phyloP scores from a whole-genome alignment of 495 filamentous ascomycete species.

The Talaromyces adpressus region DNA sequence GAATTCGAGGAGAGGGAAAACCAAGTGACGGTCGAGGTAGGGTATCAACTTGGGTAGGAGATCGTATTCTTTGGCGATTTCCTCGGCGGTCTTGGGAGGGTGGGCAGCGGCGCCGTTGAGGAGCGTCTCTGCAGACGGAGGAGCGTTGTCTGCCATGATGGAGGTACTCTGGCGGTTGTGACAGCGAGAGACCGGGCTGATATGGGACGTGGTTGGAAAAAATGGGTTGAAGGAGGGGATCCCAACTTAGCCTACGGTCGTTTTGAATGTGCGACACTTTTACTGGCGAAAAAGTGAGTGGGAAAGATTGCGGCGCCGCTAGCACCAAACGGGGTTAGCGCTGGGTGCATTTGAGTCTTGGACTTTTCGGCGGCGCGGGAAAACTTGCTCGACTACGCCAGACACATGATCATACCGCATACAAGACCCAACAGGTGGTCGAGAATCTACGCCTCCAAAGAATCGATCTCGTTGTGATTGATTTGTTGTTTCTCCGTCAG shows the following conservation, averaged over 20 bases:
- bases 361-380: not conserved
- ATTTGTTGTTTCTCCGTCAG: not conserved
- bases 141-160: constrained; percentile 62
- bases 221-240: constrained; percentile 7
- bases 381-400: not conserved
- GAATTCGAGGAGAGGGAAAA: constrained; percentile 92
- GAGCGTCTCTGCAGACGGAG: constrained; percentile 45
- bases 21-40: constrained; percentile 90
- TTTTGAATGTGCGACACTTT: constrained; percentile 23
- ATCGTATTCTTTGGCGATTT: constrained; percentile 63
- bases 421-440: not conserved
- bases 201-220: constrained; percentile 7
- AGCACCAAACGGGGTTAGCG: constrained; percentile 11
- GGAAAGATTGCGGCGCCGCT: constrained; percentile 30
- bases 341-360: not conserved
- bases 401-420: not conserved
- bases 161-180: constrained; percentile 11
- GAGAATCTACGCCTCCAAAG: not conserved
- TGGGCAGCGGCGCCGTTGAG: constrained; percentile 46
- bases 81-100: constrained; percentile 40
- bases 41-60: constrained; percentile 82
- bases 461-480: not conserved
- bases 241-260: constrained; percentile 9
- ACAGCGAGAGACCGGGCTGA: constrained; percentile 11
- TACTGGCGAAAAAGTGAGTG: constrained; percentile 34